Evolutionary conservation across 2,329 filamentous ascomycete genomes (phyloP).

Genomic region (Colletotrichum karsti): DNA sequence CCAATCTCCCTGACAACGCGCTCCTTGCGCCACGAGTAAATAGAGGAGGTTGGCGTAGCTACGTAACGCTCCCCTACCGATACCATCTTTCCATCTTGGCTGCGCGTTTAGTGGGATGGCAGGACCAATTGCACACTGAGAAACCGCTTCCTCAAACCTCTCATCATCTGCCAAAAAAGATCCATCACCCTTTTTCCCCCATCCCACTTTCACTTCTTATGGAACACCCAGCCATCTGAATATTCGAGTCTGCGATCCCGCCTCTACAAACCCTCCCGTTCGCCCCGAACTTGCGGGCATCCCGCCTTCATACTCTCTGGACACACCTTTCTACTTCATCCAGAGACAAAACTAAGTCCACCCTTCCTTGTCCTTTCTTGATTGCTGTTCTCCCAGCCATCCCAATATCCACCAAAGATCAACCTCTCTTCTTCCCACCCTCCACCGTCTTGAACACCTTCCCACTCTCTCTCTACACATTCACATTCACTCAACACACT

Average conservation of each 20-base stretch:
- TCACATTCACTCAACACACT: constrained; percentile 7
- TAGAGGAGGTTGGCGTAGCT: constrained; percentile 32
- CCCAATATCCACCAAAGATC: constrained; percentile 23
- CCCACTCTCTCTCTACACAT: constrained; percentile 5
- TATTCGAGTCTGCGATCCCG: constrained; percentile 27
- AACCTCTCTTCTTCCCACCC: constrained; percentile 1
- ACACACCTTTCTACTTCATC: not conserved
- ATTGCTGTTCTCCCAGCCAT: constrained; percentile 23
- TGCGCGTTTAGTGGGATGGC: constrained; percentile 25
- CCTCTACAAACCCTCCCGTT: constrained; percentile 15
- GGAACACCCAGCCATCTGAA: constrained; percentile 31
- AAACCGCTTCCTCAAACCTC: not conserved
- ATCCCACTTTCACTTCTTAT: not conserved
- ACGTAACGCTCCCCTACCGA: constrained; percentile 19
- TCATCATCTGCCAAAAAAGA: constrained; percentile 14
- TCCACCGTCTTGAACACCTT: constrained; percentile 15
- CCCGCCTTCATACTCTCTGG: constrained; percentile 8
- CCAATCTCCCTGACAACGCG: constrained; percentile 30
- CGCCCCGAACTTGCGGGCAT: constrained; percentile 13
- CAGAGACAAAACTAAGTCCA: constrained; percentile 33
- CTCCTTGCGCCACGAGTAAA: constrained; percentile 26
- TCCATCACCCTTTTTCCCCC: constrained; percentile 15
- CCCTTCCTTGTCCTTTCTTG: constrained; percentile 6
- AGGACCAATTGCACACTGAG: constrained; percentile 28
- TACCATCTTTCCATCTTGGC: not conserved